Percentiles rank a stretch among this genome's conserved stretches.
phyloP scores from a whole-genome alignment of 2,329 filamentous ascomycete genomes.

The Clonostachys solani region DNA sequence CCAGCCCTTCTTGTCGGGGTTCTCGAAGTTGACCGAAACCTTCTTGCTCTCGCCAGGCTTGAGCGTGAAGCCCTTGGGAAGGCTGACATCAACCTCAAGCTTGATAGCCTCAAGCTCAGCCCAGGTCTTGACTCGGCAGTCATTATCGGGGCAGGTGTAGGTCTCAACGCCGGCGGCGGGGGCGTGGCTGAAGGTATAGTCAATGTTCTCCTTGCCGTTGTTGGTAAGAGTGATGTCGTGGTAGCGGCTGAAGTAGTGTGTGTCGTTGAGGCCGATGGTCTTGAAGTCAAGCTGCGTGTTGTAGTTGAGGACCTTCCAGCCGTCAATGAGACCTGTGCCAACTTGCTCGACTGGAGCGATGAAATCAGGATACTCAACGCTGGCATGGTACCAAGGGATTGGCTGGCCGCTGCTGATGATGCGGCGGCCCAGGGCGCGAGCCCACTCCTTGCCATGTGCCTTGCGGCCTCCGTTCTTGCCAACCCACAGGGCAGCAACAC shows the following conservation, averaged over 20 bases:
- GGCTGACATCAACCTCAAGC: slow-evolving; percentile 11
- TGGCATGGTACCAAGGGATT: slow-evolving; percentile 3
- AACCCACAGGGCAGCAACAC: slow-evolving; percentile 17
- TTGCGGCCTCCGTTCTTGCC: slow-evolving; percentile 14
- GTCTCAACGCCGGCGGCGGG: slow-evolving; percentile 30
- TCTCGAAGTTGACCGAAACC: slow-evolving; percentile 18
- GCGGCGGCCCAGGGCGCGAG: slow-evolving; percentile 5
- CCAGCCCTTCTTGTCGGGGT: slow-evolving; percentile 16
- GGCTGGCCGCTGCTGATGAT: slow-evolving; percentile 7
- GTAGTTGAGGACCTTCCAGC: slow-evolving; percentile 35
- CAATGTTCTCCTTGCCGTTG: slow-evolving; percentile 21
- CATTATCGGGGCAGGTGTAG: slow-evolving; percentile 12
- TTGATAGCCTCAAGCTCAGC: slow-evolving; percentile 2
- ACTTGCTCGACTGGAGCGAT: slow-evolving; percentile 32
- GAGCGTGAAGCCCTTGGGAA: slow-evolving; percentile 13
- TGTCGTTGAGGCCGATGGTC: slow-evolving; percentile 40
- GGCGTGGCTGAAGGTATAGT: slow-evolving; percentile 24
- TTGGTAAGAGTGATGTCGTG: slow-evolving; percentile 27
- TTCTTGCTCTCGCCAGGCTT: slow-evolving; percentile 15
- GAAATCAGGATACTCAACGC: slow-evolving; percentile 4
- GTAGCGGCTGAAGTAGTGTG: slow-evolving; percentile 22
- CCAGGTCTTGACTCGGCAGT: slow-evolving; percentile 2
- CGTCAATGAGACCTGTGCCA: slow-evolving; percentile 37
- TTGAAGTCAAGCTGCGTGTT: slow-evolving; percentile 27
- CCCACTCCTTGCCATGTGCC: slow-evolving; percentile 8